These are phyloP conservation scores for Angomonas deanei DNA, from an alignment of 208 protist genomes.

Conservation along the genomic window DNA sequence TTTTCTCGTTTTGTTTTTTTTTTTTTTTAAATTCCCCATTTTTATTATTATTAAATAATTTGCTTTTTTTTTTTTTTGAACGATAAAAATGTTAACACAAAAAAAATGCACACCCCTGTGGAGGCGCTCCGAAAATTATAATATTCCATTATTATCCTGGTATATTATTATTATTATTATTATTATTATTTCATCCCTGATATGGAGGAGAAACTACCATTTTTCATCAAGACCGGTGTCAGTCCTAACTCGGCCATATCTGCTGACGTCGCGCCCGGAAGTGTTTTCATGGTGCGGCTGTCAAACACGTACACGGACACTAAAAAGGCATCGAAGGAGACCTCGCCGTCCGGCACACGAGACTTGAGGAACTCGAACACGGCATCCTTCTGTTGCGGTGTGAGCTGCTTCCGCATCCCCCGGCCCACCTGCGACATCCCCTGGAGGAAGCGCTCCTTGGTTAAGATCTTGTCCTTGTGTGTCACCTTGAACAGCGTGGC, in stretches of 20 bases:
- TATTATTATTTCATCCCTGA: conserved; percentile 1
- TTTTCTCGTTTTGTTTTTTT: neutral
- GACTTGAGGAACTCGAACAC: conserved; percentile 67
- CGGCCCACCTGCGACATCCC: conserved; percentile 66
- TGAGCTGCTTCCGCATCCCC: conserved; percentile 77
- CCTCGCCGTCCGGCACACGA: conserved; percentile 28
- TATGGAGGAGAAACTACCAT: conserved; percentile 47
- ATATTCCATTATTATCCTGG: no score
- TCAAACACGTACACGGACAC: conserved; percentile 71
- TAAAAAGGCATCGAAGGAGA: conserved; percentile 67
- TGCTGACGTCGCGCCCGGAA: conserved; percentile 11
- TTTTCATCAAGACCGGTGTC: conserved; percentile 39
- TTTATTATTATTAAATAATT: neutral
- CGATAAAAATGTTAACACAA: conserved; percentile 12
- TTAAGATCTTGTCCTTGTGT: conserved; percentile 41
- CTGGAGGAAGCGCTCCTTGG: conserved; percentile 56
- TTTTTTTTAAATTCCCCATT: neutral
- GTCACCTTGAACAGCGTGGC: conserved; percentile 60
- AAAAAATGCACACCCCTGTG: conserved; percentile 8
- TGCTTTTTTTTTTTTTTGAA: neutral
- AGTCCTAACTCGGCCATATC: conserved; percentile 45
- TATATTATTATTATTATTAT: neutral
- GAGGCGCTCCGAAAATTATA: no score
- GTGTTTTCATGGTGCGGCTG: conserved; percentile 16
- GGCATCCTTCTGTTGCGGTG: conserved; percentile 62